Evolutionary conservation across 106 monocot genomes (phyloP).

Genomic region (Dendrobium catenatum): DNA sequence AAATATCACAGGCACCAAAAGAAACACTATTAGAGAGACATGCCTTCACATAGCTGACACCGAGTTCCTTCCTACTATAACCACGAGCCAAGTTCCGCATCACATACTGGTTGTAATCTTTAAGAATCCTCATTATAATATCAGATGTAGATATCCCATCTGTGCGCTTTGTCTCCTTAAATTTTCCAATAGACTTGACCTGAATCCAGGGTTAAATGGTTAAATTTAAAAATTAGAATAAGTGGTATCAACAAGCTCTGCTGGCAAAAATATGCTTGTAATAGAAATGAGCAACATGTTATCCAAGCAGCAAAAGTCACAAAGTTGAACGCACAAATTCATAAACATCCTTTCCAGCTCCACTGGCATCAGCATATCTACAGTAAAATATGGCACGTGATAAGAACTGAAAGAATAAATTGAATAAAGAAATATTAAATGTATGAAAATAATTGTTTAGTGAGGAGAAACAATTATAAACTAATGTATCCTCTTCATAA

Average conservation of each 20-base stretch:
- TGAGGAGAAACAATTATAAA: not conserved
- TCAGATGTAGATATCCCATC: slow-evolving; percentile 86
- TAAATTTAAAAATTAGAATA: not conserved
- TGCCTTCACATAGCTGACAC: slow-evolving; percentile 82
- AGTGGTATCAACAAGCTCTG: not conserved
- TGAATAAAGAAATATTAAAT: not conserved
- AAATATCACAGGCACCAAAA: not conserved
- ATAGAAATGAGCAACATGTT: not conserved
- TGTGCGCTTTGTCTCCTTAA: slow-evolving; percentile 82
- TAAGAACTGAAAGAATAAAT: slow-evolving; percentile 9
- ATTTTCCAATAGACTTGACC: slow-evolving; percentile 67
- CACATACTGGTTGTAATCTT: slow-evolving; percentile 79
- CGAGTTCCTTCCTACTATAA: slow-evolving; percentile 75
- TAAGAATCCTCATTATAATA: slow-evolving; percentile 82
- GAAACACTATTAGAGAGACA: slow-evolving; percentile 3
- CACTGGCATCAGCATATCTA: slow-evolving; percentile 93
- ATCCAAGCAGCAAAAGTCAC: not conserved
- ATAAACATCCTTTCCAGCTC: slow-evolving; percentile 92
- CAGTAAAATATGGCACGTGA: not conserved
- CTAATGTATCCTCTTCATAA: not conserved
- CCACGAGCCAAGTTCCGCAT: slow-evolving; percentile 84
- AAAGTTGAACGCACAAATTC: slow-evolving; percentile 58
- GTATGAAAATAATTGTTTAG: not conserved
- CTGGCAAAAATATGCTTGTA: not conserved
- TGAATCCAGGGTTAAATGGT: slow-evolving; percentile 12